phyloP scores from a whole-genome alignment of 1,284 basidiomycete species.

The Malassezia yamatoensis region DNA sequence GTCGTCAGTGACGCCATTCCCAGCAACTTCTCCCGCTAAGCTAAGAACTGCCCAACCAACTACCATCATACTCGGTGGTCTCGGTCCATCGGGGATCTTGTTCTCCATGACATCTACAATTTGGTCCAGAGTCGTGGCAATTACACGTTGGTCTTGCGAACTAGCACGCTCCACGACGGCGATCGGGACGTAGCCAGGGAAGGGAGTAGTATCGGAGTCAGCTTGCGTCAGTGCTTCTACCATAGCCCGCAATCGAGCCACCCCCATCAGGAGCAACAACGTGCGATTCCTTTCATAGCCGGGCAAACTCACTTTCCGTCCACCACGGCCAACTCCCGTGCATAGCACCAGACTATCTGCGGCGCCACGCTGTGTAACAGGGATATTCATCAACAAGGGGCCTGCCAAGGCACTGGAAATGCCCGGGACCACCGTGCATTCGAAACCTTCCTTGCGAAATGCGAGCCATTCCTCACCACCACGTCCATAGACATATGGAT shows the following conservation, averaged over 20 bases:
- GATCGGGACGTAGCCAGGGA: conserved; percentile 69
- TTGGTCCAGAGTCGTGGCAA: conserved; percentile 66
- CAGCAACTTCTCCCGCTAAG: conserved; percentile 52
- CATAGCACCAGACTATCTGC: conserved; percentile 79
- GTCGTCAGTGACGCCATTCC: conserved; percentile 53
- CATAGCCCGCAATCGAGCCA: conserved; percentile 68
- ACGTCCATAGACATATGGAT: conserved; percentile 86
- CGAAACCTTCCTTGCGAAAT: conserved; percentile 73
- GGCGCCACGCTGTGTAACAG: conserved; percentile 87
- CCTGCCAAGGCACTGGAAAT: conserved; percentile 78
- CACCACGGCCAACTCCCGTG: conserved; percentile 81
- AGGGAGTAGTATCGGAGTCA: conserved; percentile 54
- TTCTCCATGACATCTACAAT: conserved; percentile 62
- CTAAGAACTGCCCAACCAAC: conserved; percentile 70
- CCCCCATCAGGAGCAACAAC: conserved; percentile 82
- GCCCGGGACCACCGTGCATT: conserved; percentile 75
- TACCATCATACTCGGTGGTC: conserved; percentile 87
- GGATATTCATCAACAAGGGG: conserved; percentile 77
- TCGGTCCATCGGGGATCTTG: conserved; percentile 24
- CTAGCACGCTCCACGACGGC: conserved; percentile 87
- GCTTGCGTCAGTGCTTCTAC: conserved; percentile 55
- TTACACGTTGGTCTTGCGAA: conserved; percentile 77
- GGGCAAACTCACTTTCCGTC: conserved; percentile 71
- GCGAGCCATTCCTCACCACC: conserved; percentile 88
- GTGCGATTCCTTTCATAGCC: conserved; percentile 74